phyloP scores from a whole-genome alignment of 139 green algal species.

The Astrephomene gubernaculifera region DNA sequence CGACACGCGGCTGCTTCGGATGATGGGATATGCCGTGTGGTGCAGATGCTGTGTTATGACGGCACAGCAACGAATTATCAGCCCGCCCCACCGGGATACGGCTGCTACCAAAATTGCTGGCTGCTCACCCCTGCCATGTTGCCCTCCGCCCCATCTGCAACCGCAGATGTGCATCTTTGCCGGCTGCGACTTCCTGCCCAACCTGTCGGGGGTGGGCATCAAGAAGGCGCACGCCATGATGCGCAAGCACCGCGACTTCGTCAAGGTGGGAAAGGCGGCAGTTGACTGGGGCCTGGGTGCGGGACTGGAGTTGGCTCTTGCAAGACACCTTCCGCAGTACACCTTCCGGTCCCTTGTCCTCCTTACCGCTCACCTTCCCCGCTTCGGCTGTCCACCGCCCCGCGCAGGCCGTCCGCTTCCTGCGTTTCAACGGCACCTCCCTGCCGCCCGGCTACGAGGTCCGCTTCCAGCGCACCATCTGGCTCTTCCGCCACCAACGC shows the following conservation, averaged over 20 bases:
- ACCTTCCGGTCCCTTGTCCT: background rate
- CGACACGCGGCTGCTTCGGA: no score
- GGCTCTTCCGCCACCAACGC: slow-evolving; percentile 93
- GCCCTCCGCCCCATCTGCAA: no score
- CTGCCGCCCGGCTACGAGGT: slow-evolving; percentile 87
- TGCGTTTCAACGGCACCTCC: slow-evolving; percentile 83
- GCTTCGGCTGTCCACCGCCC: background rate
- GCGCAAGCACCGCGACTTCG: slow-evolving; percentile 70
- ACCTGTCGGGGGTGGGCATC: slow-evolving; percentile 86
- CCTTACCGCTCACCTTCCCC: background rate
- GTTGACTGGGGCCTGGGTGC: no score
- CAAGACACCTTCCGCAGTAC: background rate
- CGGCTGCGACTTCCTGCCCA: slow-evolving; percentile 96
- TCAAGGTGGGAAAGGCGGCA: slow-evolving; percentile 65
- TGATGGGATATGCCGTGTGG: no score
- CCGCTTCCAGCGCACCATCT: slow-evolving; percentile 88
- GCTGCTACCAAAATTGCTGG: no score
- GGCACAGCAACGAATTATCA: no score
- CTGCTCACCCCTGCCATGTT: no score
- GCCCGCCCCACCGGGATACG: no score
- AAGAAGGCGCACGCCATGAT: slow-evolving; percentile 93
- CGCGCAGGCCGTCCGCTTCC: slow-evolving; percentile 70
- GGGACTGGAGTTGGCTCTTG: no score
- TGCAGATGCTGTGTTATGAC: no score
- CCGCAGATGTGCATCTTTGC: slow-evolving; percentile 95